Base-by-base conservation (phyloP, 1,139 yeast species). In the Yamadazyma diddensiae region DNA sequence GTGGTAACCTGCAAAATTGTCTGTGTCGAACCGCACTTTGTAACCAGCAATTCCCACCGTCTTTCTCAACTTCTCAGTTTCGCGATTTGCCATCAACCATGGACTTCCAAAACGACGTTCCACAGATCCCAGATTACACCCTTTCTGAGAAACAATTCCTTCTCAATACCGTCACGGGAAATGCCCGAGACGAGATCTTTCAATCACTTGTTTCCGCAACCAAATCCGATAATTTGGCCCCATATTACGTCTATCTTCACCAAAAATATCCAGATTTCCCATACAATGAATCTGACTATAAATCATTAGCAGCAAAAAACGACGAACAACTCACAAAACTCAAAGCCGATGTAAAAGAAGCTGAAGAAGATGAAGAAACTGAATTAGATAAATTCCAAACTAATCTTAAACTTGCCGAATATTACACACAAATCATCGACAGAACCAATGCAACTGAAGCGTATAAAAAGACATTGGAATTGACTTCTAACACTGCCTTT, bases 321-420 rank as follows among this genome's bases (percentile, higher is more conserved):
- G 75, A 72, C 15, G 62, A 56, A 27, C 71, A 74, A 36, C 70
- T 84, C 26, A 62, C 64, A 11, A 74, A 70, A 36, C 68, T 90
- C 46, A 77, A 81, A 50, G 70, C 70, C 36, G 65, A 73, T 34
- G 79, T 92, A 43, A 76, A 74, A 38, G 82, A 79, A 46, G 85
- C 94, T 18, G 90, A 85, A 48, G 83, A 78, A 37, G 87, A 84
- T 38, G 96, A 87, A 51, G 97, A 92, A 55, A 95, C 95, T 25
- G 95, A 86, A 51, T 65, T 84, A 48, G 96, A 88, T 51, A 73
- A 79, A 27, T 79, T 86, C 8, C 82, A 82, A 42, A 79, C 82
- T 25, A 82, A 90, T 72, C 73, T 79, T 36, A 77, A 80, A 52
- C 75, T 92, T 28, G 97, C 96, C 16, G 95, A 90, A 53, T 87